phyloP scores from a whole-genome alignment of 2,329 filamentous ascomycete genomes.

The Drechslerella stenobrocha region DNA sequence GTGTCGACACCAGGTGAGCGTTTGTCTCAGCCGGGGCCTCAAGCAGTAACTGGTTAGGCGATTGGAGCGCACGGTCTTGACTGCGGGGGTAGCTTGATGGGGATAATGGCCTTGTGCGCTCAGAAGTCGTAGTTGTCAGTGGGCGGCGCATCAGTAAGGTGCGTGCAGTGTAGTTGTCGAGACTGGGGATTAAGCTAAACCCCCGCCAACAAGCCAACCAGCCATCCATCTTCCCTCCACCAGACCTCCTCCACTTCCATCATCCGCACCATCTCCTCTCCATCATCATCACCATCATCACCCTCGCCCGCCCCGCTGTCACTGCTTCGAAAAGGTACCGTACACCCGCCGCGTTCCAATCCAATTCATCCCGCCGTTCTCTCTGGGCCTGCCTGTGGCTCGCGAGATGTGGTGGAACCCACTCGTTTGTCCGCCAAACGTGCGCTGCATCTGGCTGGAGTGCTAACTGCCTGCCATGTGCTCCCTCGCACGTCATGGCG shows the following conservation, averaged over 20 bases:
- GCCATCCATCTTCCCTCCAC: conserved; percentile 2
- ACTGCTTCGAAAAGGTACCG: conserved; percentile 32
- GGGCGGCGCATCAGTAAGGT: too few relatives aligned
- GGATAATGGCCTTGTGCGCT: too few relatives aligned
- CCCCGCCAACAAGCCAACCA: conserved; percentile 13
- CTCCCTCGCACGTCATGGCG: conserved; percentile 8
- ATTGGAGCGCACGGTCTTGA: too few relatives aligned
- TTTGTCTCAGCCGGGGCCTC: not conserved
- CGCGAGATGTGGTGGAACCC: conserved; percentile 13
- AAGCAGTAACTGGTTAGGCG: not conserved
- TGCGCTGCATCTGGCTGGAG: conserved; percentile 14
- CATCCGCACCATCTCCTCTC: conserved; percentile 16
- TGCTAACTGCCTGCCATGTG: conserved; percentile 36
- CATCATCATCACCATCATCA: conserved; percentile 13
- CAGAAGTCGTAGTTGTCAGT: too few relatives aligned
- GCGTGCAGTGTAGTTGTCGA: too few relatives aligned
- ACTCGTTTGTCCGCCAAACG: not conserved
- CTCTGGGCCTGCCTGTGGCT: not conserved
- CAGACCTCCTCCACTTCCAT: not conserved
- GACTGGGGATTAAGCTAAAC: conserved; percentile 3
- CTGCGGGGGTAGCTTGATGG: too few relatives aligned
- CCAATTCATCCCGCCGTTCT: conserved; percentile 7
- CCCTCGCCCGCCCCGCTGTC: conserved; percentile 7
- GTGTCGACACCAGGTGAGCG: not conserved
- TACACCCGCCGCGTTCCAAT: conserved; percentile 8